These are phyloP conservation scores for Periconia sp. DNA, from an alignment of 2,329 filamentous ascomycete species.

Conservation along the genomic window DNA sequence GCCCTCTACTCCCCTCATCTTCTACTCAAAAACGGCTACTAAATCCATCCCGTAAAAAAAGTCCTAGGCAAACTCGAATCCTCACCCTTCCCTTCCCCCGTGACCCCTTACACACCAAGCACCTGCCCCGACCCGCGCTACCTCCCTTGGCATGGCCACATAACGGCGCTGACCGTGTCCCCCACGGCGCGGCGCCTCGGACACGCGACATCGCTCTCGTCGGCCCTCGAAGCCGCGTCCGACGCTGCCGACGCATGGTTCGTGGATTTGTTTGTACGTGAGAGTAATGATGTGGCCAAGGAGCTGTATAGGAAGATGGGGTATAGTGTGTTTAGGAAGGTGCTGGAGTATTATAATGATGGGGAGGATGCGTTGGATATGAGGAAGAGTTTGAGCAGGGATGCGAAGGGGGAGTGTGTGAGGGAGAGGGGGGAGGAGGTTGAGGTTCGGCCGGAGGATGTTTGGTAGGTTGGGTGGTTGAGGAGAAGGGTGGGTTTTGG, in stretches of 20 bases:
- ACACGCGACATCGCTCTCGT: constrained; percentile 80
- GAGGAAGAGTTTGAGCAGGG: constrained; percentile 85
- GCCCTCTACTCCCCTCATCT: neutral
- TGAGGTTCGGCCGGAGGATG: constrained; percentile 78
- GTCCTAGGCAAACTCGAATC: constrained; percentile 97
- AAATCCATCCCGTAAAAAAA: constrained; percentile 42
- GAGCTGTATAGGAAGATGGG: constrained; percentile 88
- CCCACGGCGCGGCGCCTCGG: constrained; percentile 83
- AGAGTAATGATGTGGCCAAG: constrained; percentile 85
- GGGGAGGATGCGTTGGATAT: constrained; percentile 97
- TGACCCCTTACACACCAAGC: constrained; percentile 68
- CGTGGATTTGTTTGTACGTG: constrained; percentile 89
- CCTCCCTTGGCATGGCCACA: constrained; percentile 99
- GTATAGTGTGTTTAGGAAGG: constrained; percentile 83
- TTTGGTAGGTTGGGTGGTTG: constrained; percentile 62
- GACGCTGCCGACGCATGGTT: constrained; percentile 89
- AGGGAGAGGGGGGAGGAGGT: constrained; percentile 78
- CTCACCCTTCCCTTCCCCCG: constrained; percentile 69
- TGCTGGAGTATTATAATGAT: constrained; percentile 91
- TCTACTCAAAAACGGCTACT: too few species aligned
- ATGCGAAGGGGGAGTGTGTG: constrained; percentile 74
- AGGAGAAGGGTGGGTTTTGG: neutral
- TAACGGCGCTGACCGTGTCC: constrained; percentile 91
- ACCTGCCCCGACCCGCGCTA: constrained; percentile 62
- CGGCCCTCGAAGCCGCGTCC: constrained; percentile 78